Evolutionary conservation across 768 basidiomycete genomes (phyloP).

Genomic region (Lentinula boryana): DNA sequence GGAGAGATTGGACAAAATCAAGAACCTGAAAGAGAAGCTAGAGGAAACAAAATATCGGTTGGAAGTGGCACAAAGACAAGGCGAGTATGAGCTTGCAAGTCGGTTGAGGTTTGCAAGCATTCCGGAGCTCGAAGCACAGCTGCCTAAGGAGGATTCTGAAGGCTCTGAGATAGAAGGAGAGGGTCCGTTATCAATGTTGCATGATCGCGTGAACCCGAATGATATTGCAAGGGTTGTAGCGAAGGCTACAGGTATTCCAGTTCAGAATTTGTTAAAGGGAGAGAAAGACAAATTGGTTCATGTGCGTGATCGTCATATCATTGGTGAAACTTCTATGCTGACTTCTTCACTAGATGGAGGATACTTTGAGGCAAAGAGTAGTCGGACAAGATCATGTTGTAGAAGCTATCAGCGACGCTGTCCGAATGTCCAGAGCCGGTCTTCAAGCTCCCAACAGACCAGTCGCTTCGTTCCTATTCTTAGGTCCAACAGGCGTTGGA

Average conservation of each 20-base stretch:
- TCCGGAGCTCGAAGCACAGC: conserved; percentile 68
- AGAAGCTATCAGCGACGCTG: conserved; percentile 78
- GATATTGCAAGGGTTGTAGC: conserved; percentile 88
- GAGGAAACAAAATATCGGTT: conserved; percentile 83
- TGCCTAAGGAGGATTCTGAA: conserved; percentile 54
- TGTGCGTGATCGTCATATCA: conserved; percentile 36
- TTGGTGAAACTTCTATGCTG: background rate
- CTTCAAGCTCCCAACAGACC: conserved; percentile 85
- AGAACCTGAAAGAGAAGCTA: conserved; percentile 65
- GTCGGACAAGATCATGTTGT: conserved; percentile 94
- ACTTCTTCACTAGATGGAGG: conserved; percentile 68
- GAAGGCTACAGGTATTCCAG: conserved; percentile 86
- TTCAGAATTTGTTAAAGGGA: conserved; percentile 81
- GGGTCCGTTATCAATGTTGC: conserved; percentile 58
- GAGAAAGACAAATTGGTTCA: conserved; percentile 87
- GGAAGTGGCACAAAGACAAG: conserved; percentile 84
- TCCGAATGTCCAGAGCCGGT: conserved; percentile 89
- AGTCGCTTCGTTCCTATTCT: conserved; percentile 88
- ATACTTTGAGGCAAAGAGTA: conserved; percentile 62
- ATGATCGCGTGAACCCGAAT: conserved; percentile 83
- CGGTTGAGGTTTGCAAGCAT: conserved; percentile 82
- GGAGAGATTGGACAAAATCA: conserved; percentile 58
- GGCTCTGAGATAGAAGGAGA: conserved; percentile 30
- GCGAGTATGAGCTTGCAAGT: conserved; percentile 80
- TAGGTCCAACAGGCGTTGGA: conserved; percentile 85